phyloP scores from a whole-genome alignment of 441 rosid genomes.

The Jatropha podagrica region DNA sequence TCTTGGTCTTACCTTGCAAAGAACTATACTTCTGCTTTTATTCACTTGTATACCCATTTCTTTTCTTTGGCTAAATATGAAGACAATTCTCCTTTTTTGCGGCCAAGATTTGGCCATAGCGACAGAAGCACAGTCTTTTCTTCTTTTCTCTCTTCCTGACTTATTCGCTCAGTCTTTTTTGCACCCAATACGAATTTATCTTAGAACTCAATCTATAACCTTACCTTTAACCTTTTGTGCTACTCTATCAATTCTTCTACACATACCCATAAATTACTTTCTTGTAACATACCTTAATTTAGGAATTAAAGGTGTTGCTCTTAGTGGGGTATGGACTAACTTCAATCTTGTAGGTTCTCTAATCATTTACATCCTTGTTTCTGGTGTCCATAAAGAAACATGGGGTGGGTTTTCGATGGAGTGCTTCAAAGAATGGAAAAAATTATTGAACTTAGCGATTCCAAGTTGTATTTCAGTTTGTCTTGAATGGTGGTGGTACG shows the following conservation, averaged over 20 bases:
- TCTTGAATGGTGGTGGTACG: conserved; percentile 99
- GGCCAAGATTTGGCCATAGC: conserved; percentile 67
- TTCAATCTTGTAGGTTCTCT: conserved; percentile 60
- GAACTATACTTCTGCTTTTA: conserved; percentile 59
- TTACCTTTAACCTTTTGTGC: conserved; percentile 75
- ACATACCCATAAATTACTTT: conserved; percentile 68
- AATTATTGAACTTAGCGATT: conserved; percentile 55
- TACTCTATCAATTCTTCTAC: conserved; percentile 51
- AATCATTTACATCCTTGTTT: conserved; percentile 51
- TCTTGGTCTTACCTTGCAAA: conserved; percentile 59
- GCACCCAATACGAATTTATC: conserved; percentile 84
- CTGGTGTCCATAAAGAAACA: conserved; percentile 46
- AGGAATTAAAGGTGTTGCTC: conserved; percentile 76
- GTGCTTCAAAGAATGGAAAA: conserved; percentile 67
- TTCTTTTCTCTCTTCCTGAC: conserved; percentile 75
- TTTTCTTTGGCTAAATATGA: conserved; percentile 76
- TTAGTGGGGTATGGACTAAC: conserved; percentile 69
- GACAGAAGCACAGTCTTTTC: conserved; percentile 56
- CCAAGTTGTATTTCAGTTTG: conserved; percentile 92
- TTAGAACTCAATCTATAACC: conserved; percentile 76
- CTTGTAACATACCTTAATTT: conserved; percentile 53
- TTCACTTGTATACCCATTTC: conserved; percentile 63
- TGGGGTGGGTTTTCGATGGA: conserved; percentile 57
- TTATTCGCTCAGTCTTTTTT: conserved; percentile 73
- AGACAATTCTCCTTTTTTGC: conserved; percentile 47